Evolutionary conservation across 2,329 filamentous ascomycete species (phyloP), one percentile per base, ranked within the genome.

Genomic region (Botrytis elliptica): DNA sequence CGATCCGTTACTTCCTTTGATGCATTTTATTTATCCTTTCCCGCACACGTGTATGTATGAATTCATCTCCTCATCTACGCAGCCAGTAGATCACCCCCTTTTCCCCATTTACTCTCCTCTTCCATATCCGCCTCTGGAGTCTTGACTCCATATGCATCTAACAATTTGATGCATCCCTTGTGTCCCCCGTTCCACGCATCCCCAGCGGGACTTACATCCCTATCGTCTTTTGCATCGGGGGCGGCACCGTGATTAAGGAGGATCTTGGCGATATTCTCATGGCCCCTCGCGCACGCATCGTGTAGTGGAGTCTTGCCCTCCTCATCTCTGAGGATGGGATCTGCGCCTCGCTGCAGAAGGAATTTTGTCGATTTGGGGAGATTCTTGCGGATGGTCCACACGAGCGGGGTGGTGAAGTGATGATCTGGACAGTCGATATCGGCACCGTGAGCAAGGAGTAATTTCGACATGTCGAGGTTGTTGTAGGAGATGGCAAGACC

Each of bases 341-440:
- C 72, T 6, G 68, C 67, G 8, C 72, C 72, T 16, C 62, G 29
- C 40, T 71, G 65, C 71, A 76, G 63, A 75, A 83, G 60, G 16
- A 73, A 73, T 36, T 71, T 73, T 0, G 71, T 57, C 2, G 66
- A 70, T 44, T 70, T 70, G 1, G 71, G 71, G 4, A 70, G 44
- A 44, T 70, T 63, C 18, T 73, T 70, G 10, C 65, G 44, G 42
- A 73, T 73, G 12, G 71, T 70, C 71, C 71, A 73, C 2, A 70
- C 57, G 36, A 73, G 67, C 20, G 71, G 71, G 0, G 71, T 73
- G 10, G 68, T 73, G n/a, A 16, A 70, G 6, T 70, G 66, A 46
- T 73, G 71, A 55, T 73, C 71, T 0, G 71, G 71, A 63, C 57
- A 70, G 33, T 73, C 71, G 36, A 73, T 70, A 22, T 73, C 59